These are phyloP conservation scores for Brassica incana DNA, from an alignment of 345 rosid genomes.

Conservation along the genomic window DNA sequence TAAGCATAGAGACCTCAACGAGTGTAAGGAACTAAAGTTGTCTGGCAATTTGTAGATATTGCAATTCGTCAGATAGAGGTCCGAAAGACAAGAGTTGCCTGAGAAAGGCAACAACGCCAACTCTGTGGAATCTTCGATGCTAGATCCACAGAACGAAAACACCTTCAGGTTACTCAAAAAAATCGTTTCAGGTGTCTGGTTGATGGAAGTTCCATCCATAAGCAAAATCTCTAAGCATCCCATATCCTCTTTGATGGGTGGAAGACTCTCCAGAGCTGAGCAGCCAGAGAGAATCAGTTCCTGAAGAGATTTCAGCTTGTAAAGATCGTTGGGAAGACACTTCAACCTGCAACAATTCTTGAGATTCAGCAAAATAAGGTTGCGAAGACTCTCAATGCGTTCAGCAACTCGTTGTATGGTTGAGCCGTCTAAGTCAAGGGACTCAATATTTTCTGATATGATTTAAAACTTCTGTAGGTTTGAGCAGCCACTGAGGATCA, in stretches of 20 bases:
- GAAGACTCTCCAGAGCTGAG: conserved; percentile 25
- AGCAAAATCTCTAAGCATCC: conserved; percentile 29
- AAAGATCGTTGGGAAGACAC: conserved; percentile 28
- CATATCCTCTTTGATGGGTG: conserved; percentile 24
- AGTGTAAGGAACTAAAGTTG: no score
- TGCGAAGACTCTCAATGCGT: conserved; percentile 7
- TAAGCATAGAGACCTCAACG: no score
- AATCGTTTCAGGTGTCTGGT: no score
- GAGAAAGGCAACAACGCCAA: no score
- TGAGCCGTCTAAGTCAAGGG: conserved; percentile 25
- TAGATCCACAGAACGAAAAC: no score
- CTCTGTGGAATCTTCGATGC: no score
- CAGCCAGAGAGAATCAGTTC: conserved; percentile 25
- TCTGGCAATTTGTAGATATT: no score
- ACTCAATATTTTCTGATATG: conserved; percentile 24
- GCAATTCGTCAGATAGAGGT: no score
- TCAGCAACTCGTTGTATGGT: conserved; percentile 33
- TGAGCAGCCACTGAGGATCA: conserved; percentile 36
- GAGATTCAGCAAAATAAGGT: conserved; percentile 30
- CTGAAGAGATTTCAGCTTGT: conserved; percentile 6
- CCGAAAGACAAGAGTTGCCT: no score
- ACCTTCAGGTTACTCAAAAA: no score
- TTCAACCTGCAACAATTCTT: conserved; percentile 19
- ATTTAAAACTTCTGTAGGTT: conserved; percentile 19
- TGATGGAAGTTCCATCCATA: no score